These are phyloP conservation scores for Trichoderma sp. DNA, from an alignment of 2,329 filamentous ascomycete genomes.

Conservation along the genomic window DNA sequence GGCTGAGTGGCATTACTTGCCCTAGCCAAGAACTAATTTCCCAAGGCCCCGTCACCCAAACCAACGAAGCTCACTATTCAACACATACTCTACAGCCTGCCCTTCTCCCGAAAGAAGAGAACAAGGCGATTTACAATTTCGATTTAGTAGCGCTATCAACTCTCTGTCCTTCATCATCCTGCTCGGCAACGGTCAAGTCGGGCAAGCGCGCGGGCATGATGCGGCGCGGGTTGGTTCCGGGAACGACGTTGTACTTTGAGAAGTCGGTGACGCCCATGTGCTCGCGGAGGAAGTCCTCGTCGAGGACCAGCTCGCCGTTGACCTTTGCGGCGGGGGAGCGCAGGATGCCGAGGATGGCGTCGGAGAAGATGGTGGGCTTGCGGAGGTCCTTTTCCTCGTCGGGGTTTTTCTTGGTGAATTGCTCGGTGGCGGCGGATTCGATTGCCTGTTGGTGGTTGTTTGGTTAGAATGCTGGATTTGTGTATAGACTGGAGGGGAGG, in stretches of 20 bases:
- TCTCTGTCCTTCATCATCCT: conserved; percentile 73
- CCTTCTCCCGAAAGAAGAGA: not conserved
- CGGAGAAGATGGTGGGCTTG: conserved; percentile 71
- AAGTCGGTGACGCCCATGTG: conserved; percentile 67
- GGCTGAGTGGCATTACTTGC: not conserved
- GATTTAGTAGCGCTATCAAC: conserved; percentile 59
- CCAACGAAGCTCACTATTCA: not conserved
- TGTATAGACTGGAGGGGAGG: too few relatives aligned
- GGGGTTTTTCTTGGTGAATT: conserved; percentile 44
- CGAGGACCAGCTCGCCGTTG: conserved; percentile 69
- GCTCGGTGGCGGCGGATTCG: conserved; percentile 69
- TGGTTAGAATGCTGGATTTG: not conserved
- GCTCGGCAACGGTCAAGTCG: conserved; percentile 68
- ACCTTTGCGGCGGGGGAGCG: conserved; percentile 55
- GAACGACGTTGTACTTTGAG: conserved; percentile 65
- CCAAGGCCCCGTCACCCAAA: not conserved
- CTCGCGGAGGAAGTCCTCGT: conserved; percentile 75
- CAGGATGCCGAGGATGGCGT: conserved; percentile 73
- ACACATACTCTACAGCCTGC: not conserved
- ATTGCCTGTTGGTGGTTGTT: conserved; percentile 48
- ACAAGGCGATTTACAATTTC: conserved; percentile 35
- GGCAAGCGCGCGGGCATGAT: conserved; percentile 76
- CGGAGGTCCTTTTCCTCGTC: conserved; percentile 57
- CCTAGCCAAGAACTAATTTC: not conserved
- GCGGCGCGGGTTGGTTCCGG: conserved; percentile 60